A percentile compares a stretch with the other conserved stretches of the same genome.
These are phyloP conservation scores for Hygrophila difformis DNA, from an alignment of 257 asterid species.

Conservation along the genomic window DNA sequence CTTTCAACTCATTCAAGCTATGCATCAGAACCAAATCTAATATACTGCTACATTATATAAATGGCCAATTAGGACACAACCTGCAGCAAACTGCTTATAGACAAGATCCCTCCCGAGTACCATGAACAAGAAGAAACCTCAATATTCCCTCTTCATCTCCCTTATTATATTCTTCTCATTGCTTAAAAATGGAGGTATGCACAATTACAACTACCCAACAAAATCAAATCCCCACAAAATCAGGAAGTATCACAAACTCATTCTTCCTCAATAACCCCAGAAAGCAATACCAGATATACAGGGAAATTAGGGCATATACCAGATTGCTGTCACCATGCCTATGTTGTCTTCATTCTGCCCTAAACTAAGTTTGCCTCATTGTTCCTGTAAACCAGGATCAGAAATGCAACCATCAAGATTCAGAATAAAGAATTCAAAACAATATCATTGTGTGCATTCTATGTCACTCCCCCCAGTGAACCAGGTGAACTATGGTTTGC, in stretches of 20 bases:
- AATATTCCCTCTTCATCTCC: conserved; percentile 36
- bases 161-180: conserved; percentile 42
- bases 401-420: conserved; percentile 18
- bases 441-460: conserved; percentile 23
- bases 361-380: conserved; percentile 23
- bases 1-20: conserved; percentile 15
- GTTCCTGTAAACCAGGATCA: conserved; percentile 15
- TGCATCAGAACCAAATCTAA: conserved; percentile 12
- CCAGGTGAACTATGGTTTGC: conserved; percentile 33
- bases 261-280: neutral
- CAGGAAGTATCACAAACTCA: conserved; percentile 5
- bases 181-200: too few relatives aligned
- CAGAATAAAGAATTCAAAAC: conserved; percentile 23
- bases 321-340: conserved; percentile 32
- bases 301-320: too few relatives aligned
- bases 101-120: conserved; percentile 22
- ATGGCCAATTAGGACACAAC: too few relatives aligned
- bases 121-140: conserved; percentile 69
- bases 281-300: too few relatives aligned
- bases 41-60: too few relatives aligned
- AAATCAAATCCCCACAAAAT: neutral
- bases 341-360: conserved; percentile 27
- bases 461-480: conserved; percentile 44
- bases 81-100: too few relatives aligned
- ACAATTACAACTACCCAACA: too few relatives aligned